Conservation (phyloP, 2,329 filamentous ascomycete genomes). For the Incumbomyces delicatus region DNA sequence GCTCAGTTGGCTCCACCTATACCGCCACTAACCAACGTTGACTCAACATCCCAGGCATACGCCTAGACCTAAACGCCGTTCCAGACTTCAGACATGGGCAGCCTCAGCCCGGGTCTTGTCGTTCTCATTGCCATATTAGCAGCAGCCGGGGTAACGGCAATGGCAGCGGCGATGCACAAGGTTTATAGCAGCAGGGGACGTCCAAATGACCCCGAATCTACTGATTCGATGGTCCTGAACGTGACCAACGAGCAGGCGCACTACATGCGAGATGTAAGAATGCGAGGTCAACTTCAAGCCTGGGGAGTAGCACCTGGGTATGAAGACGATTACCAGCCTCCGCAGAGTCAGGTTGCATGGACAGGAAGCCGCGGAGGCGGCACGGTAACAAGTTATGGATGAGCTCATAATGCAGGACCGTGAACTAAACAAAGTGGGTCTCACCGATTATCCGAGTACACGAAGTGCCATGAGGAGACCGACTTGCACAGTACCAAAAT, state of each 20-base stretch:
- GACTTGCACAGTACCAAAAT: no score
- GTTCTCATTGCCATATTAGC: conserved; percentile 4
- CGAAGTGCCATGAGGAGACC: no score
- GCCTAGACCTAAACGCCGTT: not conserved
- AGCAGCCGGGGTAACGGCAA: not conserved
- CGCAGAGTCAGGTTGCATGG: not conserved
- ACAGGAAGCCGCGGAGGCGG: not conserved
- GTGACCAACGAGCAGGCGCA: conserved; percentile 3
- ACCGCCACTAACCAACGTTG: no score
- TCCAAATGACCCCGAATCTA: not conserved
- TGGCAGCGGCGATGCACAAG: conserved; percentile 3
- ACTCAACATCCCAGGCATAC: no score
- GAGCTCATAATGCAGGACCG: no score
- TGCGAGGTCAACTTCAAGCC: conserved; percentile 1
- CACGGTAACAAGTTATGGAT: conserved; percentile 1
- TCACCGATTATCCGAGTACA: no score
- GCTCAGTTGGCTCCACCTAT: no score
- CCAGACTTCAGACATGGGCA: not conserved
- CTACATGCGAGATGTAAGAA: conserved; percentile 7
- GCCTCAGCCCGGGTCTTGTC: not conserved
- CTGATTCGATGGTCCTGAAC: conserved; percentile 1
- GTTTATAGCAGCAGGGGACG: not conserved
- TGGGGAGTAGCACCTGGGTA: conserved; percentile 4
- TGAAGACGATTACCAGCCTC: not conserved
- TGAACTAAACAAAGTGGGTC: no score